phyloP scores from a whole-genome alignment of 2,329 filamentous ascomycete species.

The Trichoderma pleuroti region DNA sequence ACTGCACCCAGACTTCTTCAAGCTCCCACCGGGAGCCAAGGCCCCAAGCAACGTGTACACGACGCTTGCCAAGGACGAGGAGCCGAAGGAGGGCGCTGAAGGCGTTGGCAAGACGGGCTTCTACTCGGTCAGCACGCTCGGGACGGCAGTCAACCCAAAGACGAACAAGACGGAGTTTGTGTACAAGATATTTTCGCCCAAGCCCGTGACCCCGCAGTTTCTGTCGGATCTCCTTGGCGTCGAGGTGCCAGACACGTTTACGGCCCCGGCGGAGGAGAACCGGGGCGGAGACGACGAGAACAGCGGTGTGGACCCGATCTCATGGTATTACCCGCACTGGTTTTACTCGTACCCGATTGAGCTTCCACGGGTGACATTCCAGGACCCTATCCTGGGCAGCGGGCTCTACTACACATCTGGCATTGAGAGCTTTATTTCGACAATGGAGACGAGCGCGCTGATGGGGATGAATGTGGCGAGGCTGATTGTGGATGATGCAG shows the following conservation, averaged over 20 bases:
- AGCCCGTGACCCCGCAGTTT: conserved; percentile 50
- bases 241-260: conserved; percentile 43
- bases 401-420: conserved; percentile 69
- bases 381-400: conserved; percentile 66
- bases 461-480: conserved; percentile 84
- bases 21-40: conserved; percentile 51
- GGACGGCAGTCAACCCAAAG: conserved; percentile 58
- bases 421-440: conserved; percentile 92
- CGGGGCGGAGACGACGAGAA: conserved; percentile 27
- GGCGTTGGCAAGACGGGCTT: conserved; percentile 73
- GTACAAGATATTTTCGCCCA: conserved; percentile 64
- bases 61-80: conserved; percentile 63
- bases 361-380: conserved; percentile 81
- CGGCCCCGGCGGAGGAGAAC: conserved; percentile 3
- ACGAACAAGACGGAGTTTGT: conserved; percentile 53
- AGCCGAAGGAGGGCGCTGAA: conserved; percentile 45
- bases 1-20: conserved; percentile 73
- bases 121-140: conserved; percentile 78
- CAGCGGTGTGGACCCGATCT: conserved; percentile 50
- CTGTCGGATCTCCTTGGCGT: conserved; percentile 51
- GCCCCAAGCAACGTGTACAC: conserved; percentile 78
- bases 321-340: conserved; percentile 72
- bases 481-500: conserved; percentile 61
- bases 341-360: conserved; percentile 87
- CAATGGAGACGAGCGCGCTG: conserved; percentile 93